These are phyloP conservation scores for Lichtheimia ornata DNA, from an alignment of 371 early-diverging fungal genomes.

Conservation along the genomic window DNA sequence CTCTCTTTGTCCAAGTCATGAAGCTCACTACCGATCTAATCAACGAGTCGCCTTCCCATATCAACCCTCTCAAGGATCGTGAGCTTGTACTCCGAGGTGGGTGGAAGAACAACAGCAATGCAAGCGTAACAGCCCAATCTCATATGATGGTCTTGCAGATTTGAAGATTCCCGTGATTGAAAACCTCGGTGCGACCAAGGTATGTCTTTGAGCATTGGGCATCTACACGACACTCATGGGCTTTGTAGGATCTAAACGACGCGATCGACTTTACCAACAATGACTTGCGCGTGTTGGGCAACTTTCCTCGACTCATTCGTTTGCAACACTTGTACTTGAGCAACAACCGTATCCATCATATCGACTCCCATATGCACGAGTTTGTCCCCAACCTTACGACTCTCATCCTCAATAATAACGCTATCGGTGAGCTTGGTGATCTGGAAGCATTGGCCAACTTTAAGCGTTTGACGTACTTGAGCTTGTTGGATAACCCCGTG, in stretches of 20 bases:
- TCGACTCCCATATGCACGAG: slow-evolving; percentile 65
- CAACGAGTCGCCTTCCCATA: slow-evolving; percentile 64
- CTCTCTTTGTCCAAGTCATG: slow-evolving; percentile 43
- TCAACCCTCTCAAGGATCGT: slow-evolving; percentile 88
- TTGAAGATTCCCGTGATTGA: slow-evolving; percentile 89
- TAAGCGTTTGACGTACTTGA: slow-evolving; percentile 62
- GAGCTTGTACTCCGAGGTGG: slow-evolving; percentile 88
- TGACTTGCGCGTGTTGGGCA: slow-evolving; percentile 80
- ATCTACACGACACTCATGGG: not conserved
- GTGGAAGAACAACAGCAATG: slow-evolving; percentile 2
- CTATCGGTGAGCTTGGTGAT: slow-evolving; percentile 80
- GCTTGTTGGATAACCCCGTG: slow-evolving; percentile 88
- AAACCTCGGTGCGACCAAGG: slow-evolving; percentile 92
- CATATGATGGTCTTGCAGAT: slow-evolving; percentile 44
- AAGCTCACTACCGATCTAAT: slow-evolving; percentile 83
- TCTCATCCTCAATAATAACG: slow-evolving; percentile 87
- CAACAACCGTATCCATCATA: slow-evolving; percentile 85
- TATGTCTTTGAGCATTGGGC: slow-evolving; percentile 24
- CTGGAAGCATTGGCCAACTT: slow-evolving; percentile 70
- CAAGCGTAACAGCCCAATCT: not conserved
- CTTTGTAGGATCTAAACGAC: slow-evolving; percentile 84
- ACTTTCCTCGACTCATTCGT: slow-evolving; percentile 85
- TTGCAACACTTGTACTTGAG: slow-evolving; percentile 77
- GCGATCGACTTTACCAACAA: slow-evolving; percentile 93
- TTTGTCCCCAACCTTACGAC: slow-evolving; percentile 78